A percentile compares a stretch with the other conserved stretches of the same genome.
phyloP scores from a whole-genome alignment of 305 asterid genomes.

The Plantago coronopus region DNA sequence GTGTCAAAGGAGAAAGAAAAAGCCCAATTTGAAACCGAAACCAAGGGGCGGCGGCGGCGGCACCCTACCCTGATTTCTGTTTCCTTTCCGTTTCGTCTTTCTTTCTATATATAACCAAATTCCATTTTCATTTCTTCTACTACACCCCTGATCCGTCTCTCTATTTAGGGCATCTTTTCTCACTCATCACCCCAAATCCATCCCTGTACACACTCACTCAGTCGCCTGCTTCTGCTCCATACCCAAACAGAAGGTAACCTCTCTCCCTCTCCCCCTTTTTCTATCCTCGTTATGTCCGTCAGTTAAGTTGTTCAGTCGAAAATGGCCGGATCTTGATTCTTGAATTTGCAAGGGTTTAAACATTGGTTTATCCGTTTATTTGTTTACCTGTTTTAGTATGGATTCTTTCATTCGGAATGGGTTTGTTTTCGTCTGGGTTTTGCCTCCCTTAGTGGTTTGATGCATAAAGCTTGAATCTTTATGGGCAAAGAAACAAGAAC shows the following conservation, averaged over 20 bases:
- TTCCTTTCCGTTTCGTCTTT: too few relatives aligned
- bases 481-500: not conserved
- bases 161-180: not conserved
- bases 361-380: not conserved
- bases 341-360: slow-evolving; percentile 17
- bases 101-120: not conserved
- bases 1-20: not conserved
- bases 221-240: not conserved
- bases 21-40: not conserved
- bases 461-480: not conserved
- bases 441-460: not conserved
- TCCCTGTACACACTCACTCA: not conserved
- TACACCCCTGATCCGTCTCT: too few relatives aligned
- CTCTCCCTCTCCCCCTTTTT: not conserved
- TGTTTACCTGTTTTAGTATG: not conserved
- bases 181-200: not conserved
- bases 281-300: slow-evolving; percentile 24
- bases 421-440: not conserved
- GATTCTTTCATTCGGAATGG: not conserved
- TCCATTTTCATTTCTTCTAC: not conserved
- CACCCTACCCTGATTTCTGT: slow-evolving; percentile 1
- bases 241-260: not conserved
- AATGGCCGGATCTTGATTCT: slow-evolving; percentile 20
- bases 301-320: not conserved
- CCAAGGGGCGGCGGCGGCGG: slow-evolving; percentile 13